Conservation (phyloP, 768 basidiomycete genomes). For the Termitomyces sp. region DNA sequence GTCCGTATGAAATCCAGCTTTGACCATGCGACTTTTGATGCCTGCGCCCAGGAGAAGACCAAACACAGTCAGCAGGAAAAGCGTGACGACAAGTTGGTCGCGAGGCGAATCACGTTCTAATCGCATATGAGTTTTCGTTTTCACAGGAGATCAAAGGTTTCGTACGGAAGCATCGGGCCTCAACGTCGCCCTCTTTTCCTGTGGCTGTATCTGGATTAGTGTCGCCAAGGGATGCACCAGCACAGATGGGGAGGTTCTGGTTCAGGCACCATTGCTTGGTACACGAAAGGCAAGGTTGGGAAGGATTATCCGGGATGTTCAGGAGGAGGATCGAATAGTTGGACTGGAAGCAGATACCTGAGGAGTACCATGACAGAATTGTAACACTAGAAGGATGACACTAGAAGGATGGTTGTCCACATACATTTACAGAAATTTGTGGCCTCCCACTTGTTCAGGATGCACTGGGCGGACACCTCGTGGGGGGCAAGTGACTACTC, state of each 20-base stretch:
- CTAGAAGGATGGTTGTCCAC: slow-evolving; percentile 13
- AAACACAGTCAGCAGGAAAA: slow-evolving; percentile 86
- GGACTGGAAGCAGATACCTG: slow-evolving; percentile 88
- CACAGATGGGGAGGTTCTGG: slow-evolving; percentile 83
- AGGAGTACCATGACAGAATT: neutral
- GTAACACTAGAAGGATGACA: no score
- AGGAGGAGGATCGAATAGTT: slow-evolving; percentile 86
- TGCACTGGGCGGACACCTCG: slow-evolving; percentile 33
- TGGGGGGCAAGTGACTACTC: neutral
- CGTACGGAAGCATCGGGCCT: slow-evolving; percentile 94
- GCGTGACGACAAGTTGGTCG: slow-evolving; percentile 89
- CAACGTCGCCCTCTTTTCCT: slow-evolving; percentile 93
- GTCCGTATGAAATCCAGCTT: slow-evolving; percentile 66
- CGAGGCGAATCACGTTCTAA: slow-evolving; percentile 93
- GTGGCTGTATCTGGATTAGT: slow-evolving; percentile 91
- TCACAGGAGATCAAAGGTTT: slow-evolving; percentile 16
- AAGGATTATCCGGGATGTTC: slow-evolving; percentile 76
- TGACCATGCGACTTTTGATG: slow-evolving; percentile 77
- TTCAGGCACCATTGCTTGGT: slow-evolving; percentile 96
- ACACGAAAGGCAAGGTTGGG: slow-evolving; percentile 89
- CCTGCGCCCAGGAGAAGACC: slow-evolving; percentile 83
- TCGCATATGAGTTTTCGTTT: slow-evolving; percentile 13
- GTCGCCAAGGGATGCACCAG: slow-evolving; percentile 78
- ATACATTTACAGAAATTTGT: slow-evolving; percentile 88
- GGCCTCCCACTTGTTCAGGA: slow-evolving; percentile 80